Base-by-base conservation (phyloP, 257 asterid species). In the Penstemon barbatus region DNA sequence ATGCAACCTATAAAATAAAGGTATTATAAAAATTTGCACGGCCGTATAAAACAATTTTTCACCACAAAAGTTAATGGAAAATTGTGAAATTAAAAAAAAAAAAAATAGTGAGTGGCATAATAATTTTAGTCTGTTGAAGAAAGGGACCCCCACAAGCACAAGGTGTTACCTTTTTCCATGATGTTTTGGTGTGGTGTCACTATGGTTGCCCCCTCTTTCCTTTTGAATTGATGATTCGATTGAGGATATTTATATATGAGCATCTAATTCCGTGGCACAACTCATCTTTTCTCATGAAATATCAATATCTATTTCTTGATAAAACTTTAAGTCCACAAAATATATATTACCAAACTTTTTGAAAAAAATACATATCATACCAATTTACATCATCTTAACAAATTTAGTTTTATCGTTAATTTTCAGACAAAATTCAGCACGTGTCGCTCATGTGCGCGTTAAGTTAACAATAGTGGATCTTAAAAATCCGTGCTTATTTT, bases 181-280 rank as follows among this genome's bases (percentile, higher is more conserved):
- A 53, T 42, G 33, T 62, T 48, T 8, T 53, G 69, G 67, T 77
- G 80, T 57, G 62, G 71, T 77, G 85, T 77, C 82, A 15, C 66
- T 80, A 37, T 80, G 52, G 39, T 11, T 56, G 72, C 57, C 58
- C 54, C 52, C 45, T 69, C 77, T 58, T 71, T 49, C 72, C 33
- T 25, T 25, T 25, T 25, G 33, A 25, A 25, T 25, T 25, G 33
- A 68, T 57, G 25, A 56, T 57, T 68, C 43, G 55, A 57, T 49
- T 64, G 55, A 57, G 40, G 45, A 15, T 15, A 15, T 64, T 10
- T 64, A 49, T 0, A 7, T 40, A 57, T 53, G 69, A 19, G 82
- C 80, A 77, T 77, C 82, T 58, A 66, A 77, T 80, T 74, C 85
- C 63, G 11, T n/a, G 45, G 8, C 8, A 57, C 70, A 71, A 13